These are phyloP conservation scores for Naganishia cerealis DNA, from an alignment of 1,284 basidiomycete genomes.

Conservation along the genomic window DNA sequence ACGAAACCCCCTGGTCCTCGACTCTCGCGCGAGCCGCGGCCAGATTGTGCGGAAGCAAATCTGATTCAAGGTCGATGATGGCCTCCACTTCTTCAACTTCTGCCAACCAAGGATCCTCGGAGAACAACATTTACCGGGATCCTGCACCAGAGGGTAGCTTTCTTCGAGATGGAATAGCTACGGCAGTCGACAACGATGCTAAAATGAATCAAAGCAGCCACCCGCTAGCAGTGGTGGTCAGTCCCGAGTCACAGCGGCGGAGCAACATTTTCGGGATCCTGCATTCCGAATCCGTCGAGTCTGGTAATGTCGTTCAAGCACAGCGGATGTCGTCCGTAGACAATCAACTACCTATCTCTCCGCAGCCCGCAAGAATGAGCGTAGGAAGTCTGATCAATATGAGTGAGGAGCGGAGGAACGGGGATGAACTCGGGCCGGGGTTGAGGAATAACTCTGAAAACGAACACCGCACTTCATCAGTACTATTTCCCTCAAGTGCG, in stretches of 20 bases:
- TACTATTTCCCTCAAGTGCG: background rate
- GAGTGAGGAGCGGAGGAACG: background rate
- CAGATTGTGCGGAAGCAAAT: slow-evolving; percentile 5
- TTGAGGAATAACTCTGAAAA: background rate
- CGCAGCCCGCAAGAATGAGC: slow-evolving; percentile 18
- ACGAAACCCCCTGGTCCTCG: slow-evolving; percentile 12
- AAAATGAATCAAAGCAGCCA: slow-evolving; percentile 1
- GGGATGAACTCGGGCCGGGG: background rate
- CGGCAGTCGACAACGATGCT: background rate
- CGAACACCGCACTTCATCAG: background rate
- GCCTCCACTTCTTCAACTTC: slow-evolving; percentile 16
- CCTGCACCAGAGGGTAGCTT: no score
- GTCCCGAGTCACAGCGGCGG: slow-evolving; percentile 20
- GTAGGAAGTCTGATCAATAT: slow-evolving; percentile 13
- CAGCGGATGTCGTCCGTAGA: background rate
- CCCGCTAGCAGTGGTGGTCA: slow-evolving; percentile 9
- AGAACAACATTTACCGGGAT: background rate
- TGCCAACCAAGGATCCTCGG: background rate
- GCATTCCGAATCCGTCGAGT: slow-evolving; percentile 5
- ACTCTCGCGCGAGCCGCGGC: background rate
- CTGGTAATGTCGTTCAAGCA: slow-evolving; percentile 1
- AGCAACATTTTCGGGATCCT: slow-evolving; percentile 29
- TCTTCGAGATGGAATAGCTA: background rate
- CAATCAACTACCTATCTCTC: background rate
- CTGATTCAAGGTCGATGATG: background rate